Conservation (phyloP, 495 filamentous ascomycete genomes). For the Aspergillus sclerotiicarbonarius region DNA sequence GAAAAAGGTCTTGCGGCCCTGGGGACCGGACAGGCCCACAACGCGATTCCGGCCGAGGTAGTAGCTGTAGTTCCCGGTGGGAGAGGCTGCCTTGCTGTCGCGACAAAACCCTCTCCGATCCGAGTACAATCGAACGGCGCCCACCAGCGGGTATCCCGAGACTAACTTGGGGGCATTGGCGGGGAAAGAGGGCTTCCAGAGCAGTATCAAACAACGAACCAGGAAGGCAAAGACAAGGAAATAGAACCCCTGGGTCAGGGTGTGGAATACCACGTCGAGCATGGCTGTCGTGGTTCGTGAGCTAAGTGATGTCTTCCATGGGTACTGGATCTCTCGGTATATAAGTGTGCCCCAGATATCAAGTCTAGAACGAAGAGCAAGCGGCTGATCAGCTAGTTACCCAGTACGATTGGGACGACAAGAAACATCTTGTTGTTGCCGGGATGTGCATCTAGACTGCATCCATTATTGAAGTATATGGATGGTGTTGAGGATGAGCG, state of each 20-base stretch:
- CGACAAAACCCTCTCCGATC: background rate
- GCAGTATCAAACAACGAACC: background rate
- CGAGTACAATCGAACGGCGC: background rate
- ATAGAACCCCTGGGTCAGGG: background rate
- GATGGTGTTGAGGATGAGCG: background rate
- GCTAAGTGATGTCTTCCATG: background rate
- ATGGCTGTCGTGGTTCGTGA: background rate
- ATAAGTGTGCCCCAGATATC: background rate
- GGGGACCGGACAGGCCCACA: conserved; percentile 3
- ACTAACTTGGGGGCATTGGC: conserved; percentile 4
- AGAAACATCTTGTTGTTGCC: no score
- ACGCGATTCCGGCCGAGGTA: background rate
- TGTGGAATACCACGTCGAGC: background rate
- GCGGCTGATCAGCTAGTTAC: no score
- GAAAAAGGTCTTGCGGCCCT: conserved; percentile 10
- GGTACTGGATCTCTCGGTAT: background rate
- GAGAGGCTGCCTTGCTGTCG: background rate
- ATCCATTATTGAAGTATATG: background rate
- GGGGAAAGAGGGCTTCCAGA: background rate
- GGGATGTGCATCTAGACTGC: background rate
- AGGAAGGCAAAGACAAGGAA: background rate
- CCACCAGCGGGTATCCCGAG: conserved; percentile 5
- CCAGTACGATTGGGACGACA: no score
- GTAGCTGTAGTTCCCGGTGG: conserved; percentile 4
- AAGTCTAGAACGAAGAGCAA: background rate